phyloP scores from a whole-genome alignment of 176 grass and related monocot species.

The Musa schizocarpa region DNA sequence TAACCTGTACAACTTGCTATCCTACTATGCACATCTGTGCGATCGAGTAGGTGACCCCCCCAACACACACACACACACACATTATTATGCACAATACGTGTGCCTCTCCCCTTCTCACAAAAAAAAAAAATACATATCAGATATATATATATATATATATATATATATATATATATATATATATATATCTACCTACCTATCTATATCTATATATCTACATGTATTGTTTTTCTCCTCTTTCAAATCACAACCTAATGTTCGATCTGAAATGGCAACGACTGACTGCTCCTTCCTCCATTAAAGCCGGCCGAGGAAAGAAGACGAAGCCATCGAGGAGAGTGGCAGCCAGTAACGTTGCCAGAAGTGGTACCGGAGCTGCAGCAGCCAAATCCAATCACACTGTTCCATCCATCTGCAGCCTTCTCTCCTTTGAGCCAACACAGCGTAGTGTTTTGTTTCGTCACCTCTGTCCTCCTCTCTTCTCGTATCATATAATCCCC shows the following conservation, averaged over 20 bases:
- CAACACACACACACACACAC: no score
- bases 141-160: no score
- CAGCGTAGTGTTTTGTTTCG: neutral
- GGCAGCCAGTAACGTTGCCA: neutral
- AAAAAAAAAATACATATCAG: no score
- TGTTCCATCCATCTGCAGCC: neutral
- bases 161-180: no score
- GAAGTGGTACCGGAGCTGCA: neutral
- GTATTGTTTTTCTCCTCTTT: neutral
- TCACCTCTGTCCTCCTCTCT: neutral
- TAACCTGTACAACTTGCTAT: neutral
- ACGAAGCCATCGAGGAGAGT: neutral
- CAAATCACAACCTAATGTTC: slow-evolving; percentile 4
- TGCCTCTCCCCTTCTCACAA: no score
- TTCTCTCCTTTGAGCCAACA: neutral
- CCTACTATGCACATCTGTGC: neutral
- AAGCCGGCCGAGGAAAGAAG: neutral
- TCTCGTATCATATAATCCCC: no score
- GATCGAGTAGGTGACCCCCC: neutral
- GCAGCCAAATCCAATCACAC: neutral
- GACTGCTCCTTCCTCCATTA: neutral
- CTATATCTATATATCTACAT: neutral
- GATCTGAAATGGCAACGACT: slow-evolving; percentile 10
- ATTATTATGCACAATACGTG: no score
- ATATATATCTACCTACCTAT: no score